A percentile compares a stretch with the other conserved stretches of the same genome.
These are phyloP conservation scores for Lentinula sp. DNA, from an alignment of 768 basidiomycete species.

Conservation along the genomic window DNA sequence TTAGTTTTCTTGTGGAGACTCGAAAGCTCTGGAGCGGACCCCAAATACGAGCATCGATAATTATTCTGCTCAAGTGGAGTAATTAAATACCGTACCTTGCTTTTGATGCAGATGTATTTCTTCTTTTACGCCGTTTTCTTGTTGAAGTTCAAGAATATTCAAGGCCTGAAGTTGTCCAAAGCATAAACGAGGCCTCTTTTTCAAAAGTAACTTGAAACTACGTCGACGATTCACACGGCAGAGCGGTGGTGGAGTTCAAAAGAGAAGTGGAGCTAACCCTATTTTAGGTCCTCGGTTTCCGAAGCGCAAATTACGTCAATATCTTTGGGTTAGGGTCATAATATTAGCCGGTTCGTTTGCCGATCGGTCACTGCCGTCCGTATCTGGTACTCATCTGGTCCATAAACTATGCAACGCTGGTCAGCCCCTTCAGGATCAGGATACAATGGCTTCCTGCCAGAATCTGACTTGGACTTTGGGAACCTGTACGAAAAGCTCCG, in stretches of 20 bases:
- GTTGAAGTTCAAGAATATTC: background rate
- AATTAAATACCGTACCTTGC: background rate
- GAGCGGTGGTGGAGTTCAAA: background rate
- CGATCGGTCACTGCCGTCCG: too few species aligned
- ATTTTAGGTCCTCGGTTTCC: background rate
- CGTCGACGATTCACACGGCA: background rate
- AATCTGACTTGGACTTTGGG: background rate
- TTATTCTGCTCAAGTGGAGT: background rate
- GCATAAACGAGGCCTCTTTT: background rate
- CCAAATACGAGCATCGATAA: background rate
- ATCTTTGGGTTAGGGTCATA: background rate
- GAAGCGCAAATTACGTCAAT: background rate
- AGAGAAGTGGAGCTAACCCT: background rate
- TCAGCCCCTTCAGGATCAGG: too few species aligned
- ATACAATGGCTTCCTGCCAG: background rate
- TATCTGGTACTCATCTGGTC: too few species aligned
- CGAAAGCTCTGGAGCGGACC: background rate
- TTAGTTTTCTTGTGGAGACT: background rate
- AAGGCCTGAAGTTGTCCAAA: background rate
- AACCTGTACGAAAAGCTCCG: background rate
- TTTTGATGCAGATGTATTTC: background rate
- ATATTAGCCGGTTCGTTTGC: too few species aligned
- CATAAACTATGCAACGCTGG: too few species aligned
- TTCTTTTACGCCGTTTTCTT: background rate
- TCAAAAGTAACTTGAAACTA: background rate